Base-by-base conservation (phyloP, 768 basidiomycete genomes). In the Boletus vermiculosoides region DNA sequence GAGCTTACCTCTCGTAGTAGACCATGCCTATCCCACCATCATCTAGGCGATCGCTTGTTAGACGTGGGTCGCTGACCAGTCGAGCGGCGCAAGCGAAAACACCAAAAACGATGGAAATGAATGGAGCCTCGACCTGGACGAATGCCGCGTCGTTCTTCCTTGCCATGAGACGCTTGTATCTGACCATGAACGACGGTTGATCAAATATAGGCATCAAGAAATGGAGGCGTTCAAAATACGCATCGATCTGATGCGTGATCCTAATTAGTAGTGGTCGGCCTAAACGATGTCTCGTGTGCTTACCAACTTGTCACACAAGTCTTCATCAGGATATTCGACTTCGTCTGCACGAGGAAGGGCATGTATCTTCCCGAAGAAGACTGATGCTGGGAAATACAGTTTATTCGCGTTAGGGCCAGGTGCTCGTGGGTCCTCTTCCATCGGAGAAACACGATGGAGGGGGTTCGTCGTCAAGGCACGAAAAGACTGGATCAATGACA, bases 401-500 rank as follows among this genome's bases (percentile, higher is more conserved):
- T 92, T 90, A 71, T 92, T 92, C 40, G 84, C 84, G 64, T 85
- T 90, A 25, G 89, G 87, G 10, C 87, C 86, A 23, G 90, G 88
- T 25, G 84, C 86, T 50, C 81, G 82, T 44, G 89, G 86, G 69
- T 92, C 91, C 64, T 91, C 90, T 59, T 90, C 88, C 84, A 87
- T 88, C 37, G 89, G 89, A 9, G 90, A 92, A 55, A 88, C 82
- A 56, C 88, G 88, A 67, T 87, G 83, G 22, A 88, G 75, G 7
- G 88, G 88, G 31, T 85, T 84, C 6, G 87, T 81, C 23, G 88
- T 90, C 60, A 87, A 73, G 45, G 87, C 83, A 59, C 83, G 84
- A 77, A 94, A 93, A 5, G 90, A 92, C 67, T 93, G 91, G 47
- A 94, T 92, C 63, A 94, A 81, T 7, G 92, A 90, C 92, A 94